Base-by-base conservation (phyloP, 2,329 filamentous ascomycete genomes). In the Cryoendolithus antarcticus region DNA sequence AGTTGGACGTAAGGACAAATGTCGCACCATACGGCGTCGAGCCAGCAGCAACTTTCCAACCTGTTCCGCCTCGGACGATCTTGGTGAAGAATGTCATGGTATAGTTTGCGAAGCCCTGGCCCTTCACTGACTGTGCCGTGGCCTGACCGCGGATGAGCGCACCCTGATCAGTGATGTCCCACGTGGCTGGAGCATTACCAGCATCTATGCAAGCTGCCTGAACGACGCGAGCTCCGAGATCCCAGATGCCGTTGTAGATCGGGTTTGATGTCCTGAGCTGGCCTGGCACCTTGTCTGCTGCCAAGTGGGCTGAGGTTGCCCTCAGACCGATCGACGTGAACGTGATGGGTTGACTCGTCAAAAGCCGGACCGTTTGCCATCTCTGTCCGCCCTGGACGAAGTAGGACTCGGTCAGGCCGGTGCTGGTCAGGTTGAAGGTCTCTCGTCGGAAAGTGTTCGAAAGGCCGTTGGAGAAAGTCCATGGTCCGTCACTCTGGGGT, bases 381-480 rank as follows among this genome's bases (percentile, higher is more conserved):
- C 59, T 47, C 44, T 63, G 61, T 0, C 60, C 62, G 3, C 62
- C 64, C 45, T 66, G 63, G 0, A 65, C 40, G 30, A 66, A 56
- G 12, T 52, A 60, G 1, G 55, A 59, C 6, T 57, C 40, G 0
- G 56, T 13, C 2, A 43, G 38, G 2, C 62, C 61, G 1, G 37
- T 7, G 0, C 41, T 32, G 0, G 56, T 60, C n/a, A 65, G 30
- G 8, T 62, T 55, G 42, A 64, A 60, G 0, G 61, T 64, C 39
- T 65, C 61, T 3, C 57, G 49, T 2, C 63, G 56, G 39, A 61
- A 64, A 1, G 50, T 54, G 38, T 59, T 62, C 13, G 53, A 48
- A 1, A 64, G 48, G 3, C 44, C 46, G 29, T 49, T 48, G 3
- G 40, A 42, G 32, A 49, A 59, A 2, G 47, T 45, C 42, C 49